Evolutionary conservation across 441 rosid species (phyloP).

Genomic region (Manihot esculenta): DNA sequence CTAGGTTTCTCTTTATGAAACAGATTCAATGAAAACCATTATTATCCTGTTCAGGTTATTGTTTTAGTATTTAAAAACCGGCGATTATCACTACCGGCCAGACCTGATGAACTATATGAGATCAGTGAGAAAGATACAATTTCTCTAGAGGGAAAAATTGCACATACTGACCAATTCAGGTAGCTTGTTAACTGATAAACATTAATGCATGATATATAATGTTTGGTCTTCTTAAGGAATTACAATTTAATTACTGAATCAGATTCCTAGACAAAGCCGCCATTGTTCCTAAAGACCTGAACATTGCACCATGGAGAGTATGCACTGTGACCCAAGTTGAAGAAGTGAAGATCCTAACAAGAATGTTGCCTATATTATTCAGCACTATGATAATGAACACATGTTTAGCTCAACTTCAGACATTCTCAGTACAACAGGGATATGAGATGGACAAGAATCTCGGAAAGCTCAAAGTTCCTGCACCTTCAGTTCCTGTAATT

Average conservation of each 20-base stretch:
- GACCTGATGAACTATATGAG: constrained; percentile 37
- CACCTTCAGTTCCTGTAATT: constrained; percentile 42
- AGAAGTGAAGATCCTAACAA: constrained; percentile 52
- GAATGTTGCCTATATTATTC: constrained; percentile 53
- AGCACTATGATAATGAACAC: constrained; percentile 65
- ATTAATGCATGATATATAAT: background rate
- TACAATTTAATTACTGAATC: background rate
- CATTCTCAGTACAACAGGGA: constrained; percentile 46
- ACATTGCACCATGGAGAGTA: constrained; percentile 23
- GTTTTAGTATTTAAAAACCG: constrained; percentile 40
- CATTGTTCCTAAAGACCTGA: constrained; percentile 23
- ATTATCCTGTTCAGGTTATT: constrained; percentile 30
- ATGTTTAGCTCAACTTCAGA: constrained; percentile 56
- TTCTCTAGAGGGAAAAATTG: constrained; percentile 24
- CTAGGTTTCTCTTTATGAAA: background rate
- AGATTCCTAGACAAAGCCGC: constrained; percentile 56
- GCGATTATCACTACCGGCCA: constrained; percentile 37
- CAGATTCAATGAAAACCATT: background rate
- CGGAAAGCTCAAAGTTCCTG: constrained; percentile 30
- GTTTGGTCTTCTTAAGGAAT: background rate
- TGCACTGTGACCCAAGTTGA: constrained; percentile 65
- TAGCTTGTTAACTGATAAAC: background rate
- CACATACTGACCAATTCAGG: constrained; percentile 54
- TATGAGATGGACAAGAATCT: constrained; percentile 29
- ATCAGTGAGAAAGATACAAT: constrained; percentile 26